Evolutionary conservation across 306 rosid genomes (phyloP), one percentile per base, ranked within the genome.

Genomic region (Cicer arietinum): DNA sequence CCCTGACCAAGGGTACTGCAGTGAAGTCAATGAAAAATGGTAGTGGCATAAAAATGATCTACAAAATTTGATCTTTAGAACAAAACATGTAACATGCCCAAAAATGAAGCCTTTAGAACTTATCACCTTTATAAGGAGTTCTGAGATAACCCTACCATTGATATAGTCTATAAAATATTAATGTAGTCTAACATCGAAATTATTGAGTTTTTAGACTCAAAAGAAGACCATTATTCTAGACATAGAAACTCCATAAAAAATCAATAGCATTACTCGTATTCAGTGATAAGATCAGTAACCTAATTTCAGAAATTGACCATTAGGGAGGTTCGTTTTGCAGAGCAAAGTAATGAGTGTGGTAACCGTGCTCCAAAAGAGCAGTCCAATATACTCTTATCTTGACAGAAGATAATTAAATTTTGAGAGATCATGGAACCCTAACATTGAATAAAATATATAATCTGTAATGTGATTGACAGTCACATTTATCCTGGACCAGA

Each of bases 1-100:
- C 99, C 99, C 85, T 94, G 99, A 60, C 99, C 97, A 79, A 94
- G 99, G 60, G 99, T 94, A 85, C 99, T 94, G 89, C 64, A 81
- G 63, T 76, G 30, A 76, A 71, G 56, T 70, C 80, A 79, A 67
- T 52, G 61, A 65, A 79, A 54, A 50, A 41, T 37, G 56, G 30
- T 20, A 61, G 10, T 14, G 16, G 37, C 62, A 61, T 47, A 54
- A 9, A 51, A 48, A 35, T 51, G 63, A 71, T 42, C 44, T 25
- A 71, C 35, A 18, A 70, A 71, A 71, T 70, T 56, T 39, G 20
- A 35, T 1, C n/a, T 62, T 78, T 40, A 48, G 56, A 69, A 25
- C 58, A 69, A 52, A 62, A 62, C 46, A 2, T 17, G 51, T 53
- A 79, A 43, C 7, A 60, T 2, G 56, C 65, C 46, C 25, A 72